Evolutionary conservation across 2,329 filamentous ascomycete genomes (phyloP).

Genomic region (Cryphonectria naterciae): DNA sequence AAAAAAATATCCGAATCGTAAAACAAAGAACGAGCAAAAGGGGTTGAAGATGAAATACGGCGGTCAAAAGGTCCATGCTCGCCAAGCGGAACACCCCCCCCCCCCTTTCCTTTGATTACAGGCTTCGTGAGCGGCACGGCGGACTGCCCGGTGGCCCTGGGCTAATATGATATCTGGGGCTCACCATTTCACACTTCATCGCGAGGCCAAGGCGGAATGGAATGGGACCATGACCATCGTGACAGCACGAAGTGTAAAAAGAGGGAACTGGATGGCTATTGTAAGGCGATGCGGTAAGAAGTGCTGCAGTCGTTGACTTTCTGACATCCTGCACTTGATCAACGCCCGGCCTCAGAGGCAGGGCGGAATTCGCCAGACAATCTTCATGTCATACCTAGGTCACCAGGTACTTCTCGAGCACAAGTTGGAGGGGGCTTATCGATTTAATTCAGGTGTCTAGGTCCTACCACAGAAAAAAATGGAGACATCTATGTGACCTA

Average conservation of each 20-base stretch:
- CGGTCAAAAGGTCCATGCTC: no score
- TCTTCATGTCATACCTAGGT: not conserved
- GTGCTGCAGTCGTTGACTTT: not conserved
- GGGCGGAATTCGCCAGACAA: not conserved
- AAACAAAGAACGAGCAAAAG: no score
- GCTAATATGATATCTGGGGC: not conserved
- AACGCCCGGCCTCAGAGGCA: not conserved
- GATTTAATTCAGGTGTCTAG: not conserved
- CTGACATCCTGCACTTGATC: not conserved
- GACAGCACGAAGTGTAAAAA: not conserved
- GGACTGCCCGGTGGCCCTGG: not conserved
- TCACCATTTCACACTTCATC: not conserved
- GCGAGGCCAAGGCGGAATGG: not conserved
- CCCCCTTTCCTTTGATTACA: not conserved
- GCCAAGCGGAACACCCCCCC: no score
- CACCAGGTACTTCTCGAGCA: not conserved
- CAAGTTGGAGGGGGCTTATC: not conserved
- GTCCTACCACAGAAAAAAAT: not conserved
- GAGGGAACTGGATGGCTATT: no score
- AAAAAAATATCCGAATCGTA: no score
- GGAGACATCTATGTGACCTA: not conserved
- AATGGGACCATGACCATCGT: not conserved
- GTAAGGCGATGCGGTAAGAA: not conserved
- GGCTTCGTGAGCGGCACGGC: not conserved
- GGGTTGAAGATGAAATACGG: no score